These are phyloP conservation scores for Cutaneotrichosporon mucoides DNA, from an alignment of 1,284 basidiomycete genomes.

Conservation along the genomic window DNA sequence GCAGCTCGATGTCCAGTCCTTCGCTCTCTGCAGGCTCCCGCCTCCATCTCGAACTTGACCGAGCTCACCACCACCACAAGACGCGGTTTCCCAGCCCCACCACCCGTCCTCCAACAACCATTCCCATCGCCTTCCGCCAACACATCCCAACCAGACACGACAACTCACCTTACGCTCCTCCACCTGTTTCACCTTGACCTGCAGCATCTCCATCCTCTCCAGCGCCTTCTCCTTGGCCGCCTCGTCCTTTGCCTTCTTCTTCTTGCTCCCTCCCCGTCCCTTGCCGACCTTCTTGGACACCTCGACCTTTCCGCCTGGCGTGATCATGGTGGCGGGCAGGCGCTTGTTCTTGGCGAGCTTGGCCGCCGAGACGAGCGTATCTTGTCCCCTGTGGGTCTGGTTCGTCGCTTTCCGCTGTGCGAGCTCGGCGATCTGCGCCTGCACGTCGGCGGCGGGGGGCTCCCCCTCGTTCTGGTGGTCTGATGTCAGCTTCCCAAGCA, in stretches of 20 bases:
- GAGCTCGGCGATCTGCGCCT: slow-evolving; percentile 13
- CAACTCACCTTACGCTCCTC: slow-evolving; percentile 42
- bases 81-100: no score
- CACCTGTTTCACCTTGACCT: slow-evolving; percentile 22
- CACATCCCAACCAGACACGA: no score
- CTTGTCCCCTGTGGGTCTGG: slow-evolving; percentile 19
- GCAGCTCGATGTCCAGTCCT: no score
- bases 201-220: slow-evolving; percentile 29
- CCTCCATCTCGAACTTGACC: no score
- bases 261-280: slow-evolving; percentile 14
- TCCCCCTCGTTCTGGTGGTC: not conserved
- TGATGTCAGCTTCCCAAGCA: no score
- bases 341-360: slow-evolving; percentile 44
- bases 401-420: slow-evolving; percentile 17
- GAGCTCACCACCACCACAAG: no score
- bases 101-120: no score
- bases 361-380: slow-evolving; percentile 24
- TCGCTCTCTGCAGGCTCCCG: no score
- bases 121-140: not conserved
- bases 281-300: slow-evolving; percentile 24
- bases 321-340: slow-evolving; percentile 46
- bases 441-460: slow-evolving; percentile 1
- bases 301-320: slow-evolving; percentile 31
- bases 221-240: slow-evolving; percentile 39
- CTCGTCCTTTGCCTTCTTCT: slow-evolving; percentile 26